These are phyloP conservation scores for Debaryomyces sp. DNA, from an alignment of 1,139 yeast genomes.

Conservation along the genomic window DNA sequence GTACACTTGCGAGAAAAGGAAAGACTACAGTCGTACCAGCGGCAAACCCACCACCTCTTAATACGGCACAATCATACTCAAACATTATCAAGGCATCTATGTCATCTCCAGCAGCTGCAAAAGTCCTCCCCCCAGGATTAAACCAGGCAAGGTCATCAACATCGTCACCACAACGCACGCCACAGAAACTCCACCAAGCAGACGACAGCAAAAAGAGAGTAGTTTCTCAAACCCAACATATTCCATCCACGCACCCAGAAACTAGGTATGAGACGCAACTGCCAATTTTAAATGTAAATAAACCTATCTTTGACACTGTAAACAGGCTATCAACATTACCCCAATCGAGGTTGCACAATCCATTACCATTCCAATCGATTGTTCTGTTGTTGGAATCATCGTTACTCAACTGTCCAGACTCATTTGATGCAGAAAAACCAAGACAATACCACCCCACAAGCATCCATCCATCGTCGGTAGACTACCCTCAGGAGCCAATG, in stretches of 20 bases:
- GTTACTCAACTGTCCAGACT: conserved; percentile 87
- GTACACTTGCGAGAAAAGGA: conserved; percentile 15
- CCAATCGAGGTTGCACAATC: conserved; percentile 42
- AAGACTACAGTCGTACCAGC: conserved; percentile 17
- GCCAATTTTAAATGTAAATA: conserved; percentile 22
- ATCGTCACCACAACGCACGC: conserved; percentile 10
- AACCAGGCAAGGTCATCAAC: conserved; percentile 13
- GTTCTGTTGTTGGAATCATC: conserved; percentile 70
- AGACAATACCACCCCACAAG: conserved; percentile 75
- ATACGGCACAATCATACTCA: conserved; percentile 21
- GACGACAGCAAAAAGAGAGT: conserved; percentile 6
- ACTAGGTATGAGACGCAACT: conserved; percentile 15
- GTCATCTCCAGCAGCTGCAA: conserved; percentile 13
- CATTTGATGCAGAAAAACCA: conserved; percentile 87
- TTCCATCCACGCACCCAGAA: conserved; percentile 1
- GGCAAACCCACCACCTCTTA: conserved; percentile 19
- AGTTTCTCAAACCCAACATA: conserved; percentile 3
- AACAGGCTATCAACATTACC: conserved; percentile 34
- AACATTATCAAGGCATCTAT: conserved; percentile 24
- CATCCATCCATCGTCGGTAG: conserved; percentile 89
- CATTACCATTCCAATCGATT: conserved; percentile 60
- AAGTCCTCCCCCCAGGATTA: conserved; percentile 29
- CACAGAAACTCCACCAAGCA: neutral
- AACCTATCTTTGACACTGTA: conserved; percentile 34
- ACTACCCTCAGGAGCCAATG: conserved; percentile 91